Percentiles rank a stretch among this genome's conserved stretches.
phyloP scores from a whole-genome alignment of 345 rosid species.

The Arabis hirsuta region DNA sequence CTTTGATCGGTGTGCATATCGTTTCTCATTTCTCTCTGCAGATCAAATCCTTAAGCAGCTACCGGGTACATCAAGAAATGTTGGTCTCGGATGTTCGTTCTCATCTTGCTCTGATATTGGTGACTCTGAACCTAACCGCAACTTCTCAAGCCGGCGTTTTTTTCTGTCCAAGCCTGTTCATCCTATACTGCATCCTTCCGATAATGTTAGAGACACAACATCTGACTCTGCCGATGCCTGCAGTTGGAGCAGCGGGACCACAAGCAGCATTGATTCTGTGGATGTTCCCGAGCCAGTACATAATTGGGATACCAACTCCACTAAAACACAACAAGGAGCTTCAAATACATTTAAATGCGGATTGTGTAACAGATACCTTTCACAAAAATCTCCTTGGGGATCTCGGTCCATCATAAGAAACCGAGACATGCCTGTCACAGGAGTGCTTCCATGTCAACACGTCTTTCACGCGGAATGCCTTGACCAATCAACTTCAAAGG shows the following conservation, averaged over 20 bases:
- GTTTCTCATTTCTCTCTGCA: conserved; percentile 37
- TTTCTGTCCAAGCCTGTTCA: conserved; percentile 67
- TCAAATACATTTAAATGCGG: conserved; percentile 67
- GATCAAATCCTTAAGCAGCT: conserved; percentile 45
- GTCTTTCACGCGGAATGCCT: conserved; percentile 95
- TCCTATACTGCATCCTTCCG: conserved; percentile 68
- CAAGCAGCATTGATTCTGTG: conserved; percentile 55
- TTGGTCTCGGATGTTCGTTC: conserved; percentile 47
- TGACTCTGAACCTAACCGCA: conserved; percentile 60
- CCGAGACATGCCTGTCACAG: conserved; percentile 82
- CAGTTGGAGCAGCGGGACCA: conserved; percentile 56
- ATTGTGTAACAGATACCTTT: conserved; percentile 64
- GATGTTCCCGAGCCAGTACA: conserved; percentile 65
- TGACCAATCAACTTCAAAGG: conserved; percentile 81
- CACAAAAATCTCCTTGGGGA: conserved; percentile 90
- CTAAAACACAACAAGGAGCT: conserved; percentile 65
- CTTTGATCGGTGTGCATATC: conserved; percentile 1
- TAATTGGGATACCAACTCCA: conserved; percentile 70
- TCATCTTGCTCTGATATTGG: conserved; percentile 51
- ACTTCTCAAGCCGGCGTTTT: conserved; percentile 60
- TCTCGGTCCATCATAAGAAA: conserved; percentile 71
- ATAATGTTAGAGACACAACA: conserved; percentile 57
- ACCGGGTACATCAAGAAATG: conserved; percentile 51
- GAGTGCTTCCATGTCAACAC: conserved; percentile 81
- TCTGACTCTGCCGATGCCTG: conserved; percentile 60